A percentile compares a stretch with the other conserved stretches of the same genome.
phyloP scores from a whole-genome alignment of 768 basidiomycete genomes.

The Pleurotus salmoneostramineus region DNA sequence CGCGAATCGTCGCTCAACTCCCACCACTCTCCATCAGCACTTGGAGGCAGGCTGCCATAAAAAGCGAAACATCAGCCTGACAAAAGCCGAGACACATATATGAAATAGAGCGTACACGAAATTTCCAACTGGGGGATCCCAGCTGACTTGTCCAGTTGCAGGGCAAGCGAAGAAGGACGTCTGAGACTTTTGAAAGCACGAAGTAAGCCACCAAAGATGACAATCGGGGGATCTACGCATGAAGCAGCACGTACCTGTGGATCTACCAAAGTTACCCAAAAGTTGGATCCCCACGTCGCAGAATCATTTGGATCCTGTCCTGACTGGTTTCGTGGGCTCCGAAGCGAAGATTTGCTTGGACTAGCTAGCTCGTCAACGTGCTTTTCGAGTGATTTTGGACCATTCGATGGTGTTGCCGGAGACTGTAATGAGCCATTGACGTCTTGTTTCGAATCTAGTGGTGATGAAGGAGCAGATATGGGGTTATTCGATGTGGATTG shows the following conservation, averaged over 20 bases:
- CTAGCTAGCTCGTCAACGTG: constrained; percentile 8
- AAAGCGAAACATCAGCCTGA: constrained; percentile 9
- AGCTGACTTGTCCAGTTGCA: constrained; percentile 86
- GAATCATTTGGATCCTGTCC: constrained; percentile 39
- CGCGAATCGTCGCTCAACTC: constrained; percentile 83
- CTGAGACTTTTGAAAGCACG: constrained; percentile 34
- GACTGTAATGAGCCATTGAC: neutral
- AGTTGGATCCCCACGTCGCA: constrained; percentile 77
- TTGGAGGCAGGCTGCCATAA: constrained; percentile 68
- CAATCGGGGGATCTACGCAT: constrained; percentile 1
- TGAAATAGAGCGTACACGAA: constrained; percentile 62
- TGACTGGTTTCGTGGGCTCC: constrained; percentile 5
- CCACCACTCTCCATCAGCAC: constrained; percentile 92
- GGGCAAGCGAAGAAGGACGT: constrained; percentile 90
- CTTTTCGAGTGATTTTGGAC: neutral
- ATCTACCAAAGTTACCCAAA: constrained; percentile 93
- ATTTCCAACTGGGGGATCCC: constrained; percentile 88
- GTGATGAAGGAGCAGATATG: constrained; percentile 2
- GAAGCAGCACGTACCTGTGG: constrained; percentile 59
- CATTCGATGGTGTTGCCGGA: neutral
- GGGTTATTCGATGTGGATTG: constrained; percentile 5
- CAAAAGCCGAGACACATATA: constrained; percentile 12
- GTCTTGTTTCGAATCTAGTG: neutral
- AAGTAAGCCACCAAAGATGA: constrained; percentile 2
- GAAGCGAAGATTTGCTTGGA: constrained; percentile 21